Conservation (phyloP, 768 basidiomycete genomes). For the Saitozyma podzolica region DNA sequence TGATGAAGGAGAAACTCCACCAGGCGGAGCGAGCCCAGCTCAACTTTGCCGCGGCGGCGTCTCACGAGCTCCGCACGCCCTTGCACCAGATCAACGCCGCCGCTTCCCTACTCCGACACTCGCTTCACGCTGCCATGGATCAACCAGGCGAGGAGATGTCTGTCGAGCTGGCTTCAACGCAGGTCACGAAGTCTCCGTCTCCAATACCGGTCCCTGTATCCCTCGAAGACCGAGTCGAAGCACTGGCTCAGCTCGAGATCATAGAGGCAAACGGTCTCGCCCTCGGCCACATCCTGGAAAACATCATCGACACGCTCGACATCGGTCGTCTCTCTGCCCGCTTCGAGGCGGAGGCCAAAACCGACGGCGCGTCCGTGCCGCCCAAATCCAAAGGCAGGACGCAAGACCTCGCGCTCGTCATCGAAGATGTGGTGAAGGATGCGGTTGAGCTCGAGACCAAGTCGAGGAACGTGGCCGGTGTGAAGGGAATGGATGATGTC, state of each 20-base stretch:
- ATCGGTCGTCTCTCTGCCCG: slow-evolving; percentile 25
- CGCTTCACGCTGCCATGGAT: slow-evolving; percentile 19
- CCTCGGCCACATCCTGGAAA: slow-evolving; percentile 38
- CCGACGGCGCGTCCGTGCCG: not conserved
- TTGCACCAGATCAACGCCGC: slow-evolving; percentile 48
- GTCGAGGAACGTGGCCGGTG: slow-evolving; percentile 28
- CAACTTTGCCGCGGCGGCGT: slow-evolving; percentile 46
- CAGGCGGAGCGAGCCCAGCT: slow-evolving; percentile 37
- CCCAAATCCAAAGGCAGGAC: not conserved
- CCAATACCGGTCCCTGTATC: not conserved
- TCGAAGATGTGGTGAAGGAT: slow-evolving; percentile 36
- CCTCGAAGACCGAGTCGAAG: slow-evolving; percentile 30
- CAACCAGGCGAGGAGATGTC: not conserved
- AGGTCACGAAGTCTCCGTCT: not conserved
- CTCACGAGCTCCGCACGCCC: slow-evolving; percentile 49
- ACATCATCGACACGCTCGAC: slow-evolving; percentile 49
- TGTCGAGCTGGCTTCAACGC: too few species aligned
- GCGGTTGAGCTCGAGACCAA: slow-evolving; percentile 34
- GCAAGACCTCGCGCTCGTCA: slow-evolving; percentile 19
- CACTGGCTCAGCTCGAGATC: slow-evolving; percentile 34
- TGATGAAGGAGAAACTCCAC: slow-evolving; percentile 42
- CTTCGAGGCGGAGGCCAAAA: not conserved
- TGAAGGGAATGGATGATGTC: slow-evolving; percentile 33
- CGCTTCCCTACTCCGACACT: slow-evolving; percentile 29
- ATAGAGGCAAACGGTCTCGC: slow-evolving; percentile 42